These are phyloP conservation scores for Fusarium lateritium DNA, from an alignment of 2,329 filamentous ascomycete species.

Conservation along the genomic window DNA sequence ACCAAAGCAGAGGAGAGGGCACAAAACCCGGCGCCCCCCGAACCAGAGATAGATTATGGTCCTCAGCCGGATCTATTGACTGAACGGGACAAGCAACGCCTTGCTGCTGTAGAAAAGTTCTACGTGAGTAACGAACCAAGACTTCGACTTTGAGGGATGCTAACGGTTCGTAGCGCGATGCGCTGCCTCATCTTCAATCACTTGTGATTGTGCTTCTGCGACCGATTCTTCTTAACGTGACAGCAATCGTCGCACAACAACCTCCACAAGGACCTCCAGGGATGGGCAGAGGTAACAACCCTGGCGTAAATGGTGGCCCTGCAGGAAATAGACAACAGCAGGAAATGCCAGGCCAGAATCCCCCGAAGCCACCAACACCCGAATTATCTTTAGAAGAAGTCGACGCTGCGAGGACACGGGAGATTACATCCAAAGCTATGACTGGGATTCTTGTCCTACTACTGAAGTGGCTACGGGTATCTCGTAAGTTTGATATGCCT, in stretches of 20 bases:
- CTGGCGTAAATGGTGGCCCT: constrained; percentile 59
- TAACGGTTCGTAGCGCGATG: constrained; percentile 69
- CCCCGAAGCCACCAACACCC: constrained; percentile 55
- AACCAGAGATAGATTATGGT: constrained; percentile 60
- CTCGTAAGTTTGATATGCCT: constrained; percentile 74
- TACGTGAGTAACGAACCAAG: constrained; percentile 76
- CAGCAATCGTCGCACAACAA: constrained; percentile 80
- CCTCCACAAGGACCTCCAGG: constrained; percentile 62
- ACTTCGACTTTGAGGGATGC: background rate
- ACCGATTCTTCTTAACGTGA: constrained; percentile 88
- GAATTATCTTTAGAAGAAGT: constrained; percentile 79
- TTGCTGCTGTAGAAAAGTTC: constrained; percentile 83
- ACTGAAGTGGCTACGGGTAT: constrained; percentile 96
- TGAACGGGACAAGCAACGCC: constrained; percentile 72
- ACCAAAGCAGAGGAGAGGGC: constrained; percentile 51
- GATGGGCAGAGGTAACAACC: constrained; percentile 57
- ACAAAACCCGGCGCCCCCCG: constrained; percentile 32
- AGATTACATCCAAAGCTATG: constrained; percentile 92
- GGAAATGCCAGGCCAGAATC: constrained; percentile 53
- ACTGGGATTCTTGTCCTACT: constrained; percentile 91
- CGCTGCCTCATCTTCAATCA: constrained; percentile 90
- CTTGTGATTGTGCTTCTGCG: constrained; percentile 93
- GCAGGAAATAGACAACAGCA: constrained; percentile 49
- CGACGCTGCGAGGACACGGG: constrained; percentile 84
- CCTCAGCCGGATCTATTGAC: constrained; percentile 64